A percentile compares a stretch with the other conserved stretches of the same genome.
These are phyloP conservation scores for Cyclotella baltica DNA, from an alignment of 108 stramenopile genomes.

Conservation along the genomic window DNA sequence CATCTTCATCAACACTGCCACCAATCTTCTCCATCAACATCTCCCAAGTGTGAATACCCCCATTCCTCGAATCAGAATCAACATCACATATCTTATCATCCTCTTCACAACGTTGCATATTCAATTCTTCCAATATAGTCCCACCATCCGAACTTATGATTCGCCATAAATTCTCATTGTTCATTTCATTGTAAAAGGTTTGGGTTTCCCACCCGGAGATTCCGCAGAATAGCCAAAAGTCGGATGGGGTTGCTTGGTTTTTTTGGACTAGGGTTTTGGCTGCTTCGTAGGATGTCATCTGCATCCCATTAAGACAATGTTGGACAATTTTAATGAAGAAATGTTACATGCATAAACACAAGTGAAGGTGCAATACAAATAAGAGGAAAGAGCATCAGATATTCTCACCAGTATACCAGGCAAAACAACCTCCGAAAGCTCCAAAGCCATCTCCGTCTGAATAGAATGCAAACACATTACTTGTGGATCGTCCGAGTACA, in stretches of 20 bases:
- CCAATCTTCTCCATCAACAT: conserved; percentile 62
- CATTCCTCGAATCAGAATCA: conserved; percentile 44
- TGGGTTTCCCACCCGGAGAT: conserved; percentile 57
- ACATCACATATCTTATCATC: conserved; percentile 41
- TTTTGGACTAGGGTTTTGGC: conserved; percentile 34
- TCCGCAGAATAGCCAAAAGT: conserved; percentile 61
- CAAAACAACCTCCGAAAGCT: conserved; percentile 43
- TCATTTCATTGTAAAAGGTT: conserved; percentile 49
- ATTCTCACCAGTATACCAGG: conserved; percentile 33
- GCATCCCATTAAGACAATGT: too few species aligned
- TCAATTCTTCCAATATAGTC: conserved; percentile 49
- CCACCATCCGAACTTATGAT: conserved; percentile 37
- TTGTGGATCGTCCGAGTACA: conserved; percentile 44
- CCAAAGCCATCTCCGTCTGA: conserved; percentile 15
- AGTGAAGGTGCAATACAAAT: neutral
- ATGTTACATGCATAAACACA: neutral
- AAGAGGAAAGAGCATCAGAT: neutral
- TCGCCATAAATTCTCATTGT: conserved; percentile 50
- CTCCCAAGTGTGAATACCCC: conserved; percentile 55
- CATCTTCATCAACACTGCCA: conserved; percentile 4
- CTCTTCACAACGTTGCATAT: conserved; percentile 49
- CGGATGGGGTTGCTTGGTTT: conserved; percentile 44
- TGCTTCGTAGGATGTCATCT: conserved; percentile 46
- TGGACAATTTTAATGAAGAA: too few species aligned
- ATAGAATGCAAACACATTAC: conserved; percentile 55